A percentile compares a stretch with the other conserved stretches of the same genome.
phyloP scores from a whole-genome alignment of 768 basidiomycete species.

The Boletus reticuloceps region DNA sequence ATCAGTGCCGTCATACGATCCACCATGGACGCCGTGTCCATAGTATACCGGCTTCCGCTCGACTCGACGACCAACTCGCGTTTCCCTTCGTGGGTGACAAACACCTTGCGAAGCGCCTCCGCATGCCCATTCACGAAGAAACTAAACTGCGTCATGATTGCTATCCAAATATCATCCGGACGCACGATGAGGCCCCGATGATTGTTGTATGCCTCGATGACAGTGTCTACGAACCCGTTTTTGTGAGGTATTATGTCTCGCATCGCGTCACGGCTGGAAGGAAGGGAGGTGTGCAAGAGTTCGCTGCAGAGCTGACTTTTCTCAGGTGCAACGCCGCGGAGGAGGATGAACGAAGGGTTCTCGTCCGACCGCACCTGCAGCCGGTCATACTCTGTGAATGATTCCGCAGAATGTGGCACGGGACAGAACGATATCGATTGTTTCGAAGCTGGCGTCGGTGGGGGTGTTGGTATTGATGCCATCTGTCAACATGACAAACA shows the following conservation, averaged over 20 bases:
- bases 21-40: constrained; percentile 34
- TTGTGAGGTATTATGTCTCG: constrained; percentile 29
- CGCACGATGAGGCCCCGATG: constrained; percentile 41
- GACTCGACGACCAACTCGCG: constrained; percentile 27
- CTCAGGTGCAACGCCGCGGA: constrained; percentile 19
- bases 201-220: constrained; percentile 34
- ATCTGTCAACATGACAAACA: constrained; percentile 5
- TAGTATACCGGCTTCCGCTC: constrained; percentile 14
- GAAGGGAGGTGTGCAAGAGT: constrained; percentile 31
- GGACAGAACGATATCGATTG: constrained; percentile 25
- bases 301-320: constrained; percentile 21
- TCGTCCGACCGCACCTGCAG: constrained; percentile 21
- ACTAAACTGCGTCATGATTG: constrained; percentile 36
- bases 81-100: constrained; percentile 26
- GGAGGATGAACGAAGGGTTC: constrained; percentile 18
- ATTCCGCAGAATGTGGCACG: constrained; percentile 21
- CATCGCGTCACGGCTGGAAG: constrained; percentile 11
- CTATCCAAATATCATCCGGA: constrained; percentile 49
- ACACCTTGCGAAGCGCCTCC: constrained; percentile 32
- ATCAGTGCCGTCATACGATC: constrained; percentile 20
- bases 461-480: not conserved
- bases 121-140: constrained; percentile 40
- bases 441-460: not conserved
- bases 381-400: constrained; percentile 31
- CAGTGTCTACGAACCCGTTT: constrained; percentile 37